Percentiles rank a stretch among this genome's conserved stretches.
Conservation (phyloP, 2,329 filamentous ascomycete genomes). For the Drechslerella dactyloides region DNA sequence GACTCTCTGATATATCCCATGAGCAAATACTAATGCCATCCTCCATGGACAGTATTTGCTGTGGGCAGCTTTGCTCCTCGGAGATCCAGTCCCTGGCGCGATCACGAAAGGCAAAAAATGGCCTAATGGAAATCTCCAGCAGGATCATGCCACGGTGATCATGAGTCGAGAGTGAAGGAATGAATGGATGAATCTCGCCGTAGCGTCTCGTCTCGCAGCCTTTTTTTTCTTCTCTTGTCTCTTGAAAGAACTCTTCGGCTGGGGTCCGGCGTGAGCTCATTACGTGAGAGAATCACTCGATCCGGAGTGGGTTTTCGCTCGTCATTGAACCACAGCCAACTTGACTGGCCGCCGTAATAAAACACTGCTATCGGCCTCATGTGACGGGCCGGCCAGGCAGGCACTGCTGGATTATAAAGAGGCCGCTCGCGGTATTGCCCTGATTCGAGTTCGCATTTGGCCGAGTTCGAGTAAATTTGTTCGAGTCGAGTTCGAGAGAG, state of each 20-base stretch:
- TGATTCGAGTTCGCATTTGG: background rate
- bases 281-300: slow-evolving; percentile 51
- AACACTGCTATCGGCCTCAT: background rate
- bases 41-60: background rate
- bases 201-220: slow-evolving; percentile 7
- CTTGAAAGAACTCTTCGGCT: background rate
- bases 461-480: too few species aligned
- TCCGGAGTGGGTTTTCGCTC: slow-evolving; percentile 25
- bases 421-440: background rate
- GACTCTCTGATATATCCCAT: slow-evolving; percentile 19
- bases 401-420: background rate
- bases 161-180: slow-evolving; percentile 1
- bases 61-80: slow-evolving; percentile 21
- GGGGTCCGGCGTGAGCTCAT: slow-evolving; percentile 32
- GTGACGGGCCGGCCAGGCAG: background rate
- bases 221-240: slow-evolving; percentile 5
- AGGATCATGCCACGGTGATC: slow-evolving; percentile 21
- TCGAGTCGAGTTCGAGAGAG: too few species aligned
- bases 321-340: background rate
- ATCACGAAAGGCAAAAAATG: background rate
- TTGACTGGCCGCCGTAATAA: too few species aligned
- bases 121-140: background rate
- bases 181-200: slow-evolving; percentile 9
- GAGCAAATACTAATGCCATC: slow-evolving; percentile 25
- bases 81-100: slow-evolving; percentile 17